Base-by-base conservation (phyloP, 2,329 filamentous ascomycete genomes). In the Ophiostoma sp. region DNA sequence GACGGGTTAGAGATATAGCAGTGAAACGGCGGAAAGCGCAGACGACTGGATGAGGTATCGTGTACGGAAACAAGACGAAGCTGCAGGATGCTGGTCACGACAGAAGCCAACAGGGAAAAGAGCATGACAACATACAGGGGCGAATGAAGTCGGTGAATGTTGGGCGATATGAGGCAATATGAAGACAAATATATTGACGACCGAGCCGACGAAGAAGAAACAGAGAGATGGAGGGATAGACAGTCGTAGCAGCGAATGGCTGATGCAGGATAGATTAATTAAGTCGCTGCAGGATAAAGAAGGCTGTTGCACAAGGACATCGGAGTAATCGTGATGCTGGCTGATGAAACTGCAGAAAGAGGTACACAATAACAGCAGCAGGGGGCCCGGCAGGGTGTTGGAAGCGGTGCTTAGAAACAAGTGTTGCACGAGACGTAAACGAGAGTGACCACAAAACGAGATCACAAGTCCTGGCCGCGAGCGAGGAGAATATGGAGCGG, bases 261-360 rank as follows among this genome's bases (percentile, higher is more conserved):
- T 35, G 62, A 23, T 41, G 35, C 62, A 39, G 35, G 10, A 36
- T n/a, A 7, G 4, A 23, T 65, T 39, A 23, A 70, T 68, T 67
- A 68, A 36, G 27, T 57, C 23, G 69, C 67, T 68, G 69, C 66
- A 65, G 57, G 65, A 36, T 48, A 67, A 44, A 44, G 23, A 33
- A 35, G 23, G 23, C 41, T 7, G 67, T 66, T 6, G 44, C 69
- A 68, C 69, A 35, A 67, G 35, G 36, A 60, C 69, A 70, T 66
- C 23, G 39, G 67, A 20, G 39, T 20, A 64, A 39, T 67, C 60
- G 31, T 36, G 54, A 68, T 57, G 57, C 7, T 52, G 64, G 41
- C 33, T 39, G 23, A 36, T 20, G n/a, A 67, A 10, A 23, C 60
- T 64, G 60, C 20, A 65, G 35, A 15, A 39, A 15, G 33, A 10